Evolutionary conservation across 352 stramenopile species (phyloP).

Genomic region (Thraustotheca clavata): DNA sequence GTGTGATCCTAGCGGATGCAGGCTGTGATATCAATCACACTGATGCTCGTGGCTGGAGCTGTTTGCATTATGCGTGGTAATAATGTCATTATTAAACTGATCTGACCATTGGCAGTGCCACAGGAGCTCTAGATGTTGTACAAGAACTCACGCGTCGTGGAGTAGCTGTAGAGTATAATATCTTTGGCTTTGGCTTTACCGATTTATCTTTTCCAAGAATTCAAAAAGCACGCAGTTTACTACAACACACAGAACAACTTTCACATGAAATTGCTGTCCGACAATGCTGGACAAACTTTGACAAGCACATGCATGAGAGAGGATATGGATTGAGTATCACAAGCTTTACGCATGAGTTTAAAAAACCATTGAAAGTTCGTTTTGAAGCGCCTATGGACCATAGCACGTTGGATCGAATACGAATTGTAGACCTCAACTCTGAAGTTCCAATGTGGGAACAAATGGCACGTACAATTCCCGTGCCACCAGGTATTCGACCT

Average conservation of each 20-base stretch:
- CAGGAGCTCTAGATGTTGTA: conserved; percentile 58
- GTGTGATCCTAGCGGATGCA: conserved; percentile 77
- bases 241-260: conserved; percentile 82
- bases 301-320: conserved; percentile 50
- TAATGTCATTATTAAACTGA: neutral
- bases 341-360: neutral
- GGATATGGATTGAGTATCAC: conserved; percentile 48
- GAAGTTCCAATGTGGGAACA: conserved; percentile 74
- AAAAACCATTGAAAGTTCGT: conserved; percentile 61
- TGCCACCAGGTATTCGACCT: conserved; percentile 43
- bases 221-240: conserved; percentile 60
- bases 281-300: conserved; percentile 66
- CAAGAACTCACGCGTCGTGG: conserved; percentile 65
- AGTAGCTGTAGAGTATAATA: conserved; percentile 65
- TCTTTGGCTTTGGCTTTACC: conserved; percentile 77
- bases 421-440: conserved; percentile 80
- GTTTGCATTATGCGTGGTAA: conserved; percentile 80
- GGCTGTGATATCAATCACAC: conserved; percentile 81
- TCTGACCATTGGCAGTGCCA: conserved; percentile 32
- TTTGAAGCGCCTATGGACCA: conserved; percentile 64
- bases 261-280: conserved; percentile 77
- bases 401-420: conserved; percentile 68
- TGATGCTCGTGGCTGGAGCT: conserved; percentile 78
- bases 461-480: conserved; percentile 75
- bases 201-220: conserved; percentile 82